A percentile compares a stretch with the other conserved stretches of the same genome.
Evolutionary conservation across 805 yeast genomes (phyloP).

Genomic region (Nakazawaea siamensis): DNA sequence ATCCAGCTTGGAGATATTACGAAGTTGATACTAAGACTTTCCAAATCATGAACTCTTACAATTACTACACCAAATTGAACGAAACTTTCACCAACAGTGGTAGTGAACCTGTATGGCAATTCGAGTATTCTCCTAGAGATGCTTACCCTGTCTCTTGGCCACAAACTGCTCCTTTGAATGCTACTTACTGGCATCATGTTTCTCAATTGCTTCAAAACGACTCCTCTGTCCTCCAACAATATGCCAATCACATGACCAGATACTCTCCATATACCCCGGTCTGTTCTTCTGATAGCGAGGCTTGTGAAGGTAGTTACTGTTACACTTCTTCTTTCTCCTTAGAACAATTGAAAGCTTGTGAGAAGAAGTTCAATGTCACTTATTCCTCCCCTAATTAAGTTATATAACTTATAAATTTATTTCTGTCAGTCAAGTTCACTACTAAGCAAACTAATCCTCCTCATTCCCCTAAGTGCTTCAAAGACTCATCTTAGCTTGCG

Average conservation of each 20-base stretch:
- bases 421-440: too few species aligned
- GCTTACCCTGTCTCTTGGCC: constrained; percentile 56
- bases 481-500: too few species aligned
- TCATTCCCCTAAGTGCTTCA: too few species aligned
- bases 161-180: constrained; percentile 48
- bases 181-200: constrained; percentile 58
- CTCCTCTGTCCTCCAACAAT: constrained; percentile 37
- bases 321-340: constrained; percentile 27
- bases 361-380: background rate
- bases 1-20: constrained; percentile 70
- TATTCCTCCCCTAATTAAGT: background rate
- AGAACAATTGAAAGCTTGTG: constrained; percentile 22
- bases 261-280: constrained; percentile 45
- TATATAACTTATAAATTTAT: too few species aligned
- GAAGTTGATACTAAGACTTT: constrained; percentile 55
- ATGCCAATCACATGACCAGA: constrained; percentile 42
- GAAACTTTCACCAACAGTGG: constrained; percentile 46
- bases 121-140: constrained; percentile 59
- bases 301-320: constrained; percentile 33
- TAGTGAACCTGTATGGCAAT: constrained; percentile 53
- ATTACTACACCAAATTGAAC: constrained; percentile 52
- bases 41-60: constrained; percentile 50
- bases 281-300: constrained; percentile 26
- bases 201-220: constrained; percentile 35
- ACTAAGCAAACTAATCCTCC: too few species aligned